Evolutionary conservation across 2,329 filamentous ascomycete species (phyloP), one percentile per base, ranked within the genome.

Genomic region (Aspergillus brunneoviolaceus): DNA sequence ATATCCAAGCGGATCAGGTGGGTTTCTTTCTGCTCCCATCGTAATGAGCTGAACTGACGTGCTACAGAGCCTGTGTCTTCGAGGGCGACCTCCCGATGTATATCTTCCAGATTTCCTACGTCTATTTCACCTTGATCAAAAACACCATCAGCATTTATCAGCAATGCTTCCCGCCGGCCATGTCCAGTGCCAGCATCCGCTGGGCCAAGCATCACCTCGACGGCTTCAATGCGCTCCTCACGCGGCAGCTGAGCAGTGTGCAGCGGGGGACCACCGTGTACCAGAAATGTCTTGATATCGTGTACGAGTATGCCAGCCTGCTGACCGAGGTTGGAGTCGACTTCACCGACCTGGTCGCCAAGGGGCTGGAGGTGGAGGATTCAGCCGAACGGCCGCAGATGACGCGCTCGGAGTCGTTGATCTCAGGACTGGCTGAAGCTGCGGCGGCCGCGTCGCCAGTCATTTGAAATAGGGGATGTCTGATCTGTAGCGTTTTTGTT

Each of bases 131-230:
- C 57, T 85, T 96, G 65, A 94, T 99, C 72, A 88, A 91, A 68
- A 97, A 98, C 77, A 98, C 95, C 0, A 90, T 98, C 61, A 85
- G 86, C 70, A 93, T 91, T 70, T 97, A 95, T 76, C 92, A 96
- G 80, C 77, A 79, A 56, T 96, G 92, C 74, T 98, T 98, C 73
- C 89, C 92, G 11, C 84, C 91, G 27, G 82, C 87, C 14, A 91
- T 95, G 81, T 96, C 95, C 84, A 96, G 92, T 70, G 92, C 93
- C 0, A 96, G 92, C 69, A 94, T 99, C 69, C 96, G 94, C 72
- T 99, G 95, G 95, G 93, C 92, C n/a, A 98, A 97, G 76, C 89
- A 95, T 68, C 88, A 96, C 72, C 87, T 98, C 1, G 93, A 97
- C 68, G 87, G 87, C 2, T 98, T 98, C 81, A 98, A 97, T 70